These are phyloP conservation scores for Tolypocladium album DNA, from an alignment of 2,329 filamentous ascomycete genomes.

Conservation along the genomic window DNA sequence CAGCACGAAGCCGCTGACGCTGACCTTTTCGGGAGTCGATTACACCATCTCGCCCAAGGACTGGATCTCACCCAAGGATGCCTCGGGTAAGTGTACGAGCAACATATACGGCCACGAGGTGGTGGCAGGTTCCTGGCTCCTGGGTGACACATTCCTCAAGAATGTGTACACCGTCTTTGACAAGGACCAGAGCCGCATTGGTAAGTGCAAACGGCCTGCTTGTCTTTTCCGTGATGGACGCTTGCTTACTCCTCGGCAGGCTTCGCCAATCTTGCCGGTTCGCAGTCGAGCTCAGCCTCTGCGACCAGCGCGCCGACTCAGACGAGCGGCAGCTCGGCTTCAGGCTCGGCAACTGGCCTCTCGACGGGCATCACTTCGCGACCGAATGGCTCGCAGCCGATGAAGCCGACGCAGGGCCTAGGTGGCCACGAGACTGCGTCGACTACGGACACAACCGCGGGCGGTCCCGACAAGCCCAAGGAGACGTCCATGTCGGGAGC, in stretches of 20 bases:
- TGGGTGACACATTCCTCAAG: constrained; percentile 79
- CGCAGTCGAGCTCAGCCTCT: not conserved
- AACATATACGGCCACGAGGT: constrained; percentile 66
- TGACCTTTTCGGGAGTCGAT: constrained; percentile 57
- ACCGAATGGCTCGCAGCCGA: not conserved
- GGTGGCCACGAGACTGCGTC: constrained; percentile 10
- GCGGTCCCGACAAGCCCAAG: constrained; percentile 1
- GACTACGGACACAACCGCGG: not conserved
- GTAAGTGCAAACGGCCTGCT: constrained; percentile 24
- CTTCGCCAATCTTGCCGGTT: constrained; percentile 5
- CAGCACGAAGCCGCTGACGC: constrained; percentile 45
- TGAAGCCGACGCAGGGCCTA: constrained; percentile 5
- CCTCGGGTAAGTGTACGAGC: constrained; percentile 47
- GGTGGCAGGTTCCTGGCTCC: constrained; percentile 59
- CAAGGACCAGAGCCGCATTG: constrained; percentile 54
- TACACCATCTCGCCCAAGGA: constrained; percentile 61
- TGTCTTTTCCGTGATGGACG: not conserved
- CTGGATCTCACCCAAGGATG: constrained; percentile 46
- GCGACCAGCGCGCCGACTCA: not conserved
- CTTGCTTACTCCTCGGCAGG: not conserved
- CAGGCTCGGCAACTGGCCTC: constrained; percentile 1
- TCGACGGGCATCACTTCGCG: not conserved
- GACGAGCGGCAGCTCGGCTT: not conserved
- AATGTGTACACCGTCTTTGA: constrained; percentile 87
- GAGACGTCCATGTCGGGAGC: constrained; percentile 5